A percentile compares a stretch with the other conserved stretches of the same genome.
phyloP scores from a whole-genome alignment of 2,329 filamentous ascomycete species.

The Fusarium globosum region DNA sequence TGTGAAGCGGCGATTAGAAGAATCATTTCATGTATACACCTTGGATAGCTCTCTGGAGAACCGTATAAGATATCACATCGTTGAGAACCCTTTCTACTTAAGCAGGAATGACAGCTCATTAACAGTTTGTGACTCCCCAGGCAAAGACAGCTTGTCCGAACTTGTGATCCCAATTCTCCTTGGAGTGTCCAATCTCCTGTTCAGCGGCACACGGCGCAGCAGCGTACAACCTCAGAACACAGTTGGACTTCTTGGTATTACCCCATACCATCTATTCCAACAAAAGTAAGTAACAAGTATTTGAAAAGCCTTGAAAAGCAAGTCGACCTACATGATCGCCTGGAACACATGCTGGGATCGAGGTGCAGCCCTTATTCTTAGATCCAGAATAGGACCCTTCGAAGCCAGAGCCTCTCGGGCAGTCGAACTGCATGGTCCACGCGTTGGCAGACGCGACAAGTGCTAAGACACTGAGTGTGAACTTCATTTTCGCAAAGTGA shows the following conservation, averaged over 20 bases:
- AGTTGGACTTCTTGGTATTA: background rate
- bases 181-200: background rate
- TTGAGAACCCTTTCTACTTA: accelerated
- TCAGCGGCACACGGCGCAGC: background rate
- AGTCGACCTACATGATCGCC: background rate
- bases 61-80: background rate
- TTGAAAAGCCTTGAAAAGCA: too few species aligned
- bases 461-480: accelerated
- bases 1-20: accelerated
- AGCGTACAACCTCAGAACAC: background rate
- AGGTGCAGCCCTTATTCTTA: background rate
- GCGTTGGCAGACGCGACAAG: background rate
- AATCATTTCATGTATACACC: background rate
- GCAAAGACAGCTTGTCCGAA: background rate
- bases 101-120: accelerated
- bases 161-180: background rate
- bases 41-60: background rate
- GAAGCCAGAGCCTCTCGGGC: background rate
- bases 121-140: background rate
- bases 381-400: background rate
- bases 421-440: background rate
- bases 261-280: background rate
- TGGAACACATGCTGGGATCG: background rate
- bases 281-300: background rate
- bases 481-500: background rate